Evolutionary conservation across 257 asterid species (phyloP).

Genomic region (Fraxinus anomala): DNA sequence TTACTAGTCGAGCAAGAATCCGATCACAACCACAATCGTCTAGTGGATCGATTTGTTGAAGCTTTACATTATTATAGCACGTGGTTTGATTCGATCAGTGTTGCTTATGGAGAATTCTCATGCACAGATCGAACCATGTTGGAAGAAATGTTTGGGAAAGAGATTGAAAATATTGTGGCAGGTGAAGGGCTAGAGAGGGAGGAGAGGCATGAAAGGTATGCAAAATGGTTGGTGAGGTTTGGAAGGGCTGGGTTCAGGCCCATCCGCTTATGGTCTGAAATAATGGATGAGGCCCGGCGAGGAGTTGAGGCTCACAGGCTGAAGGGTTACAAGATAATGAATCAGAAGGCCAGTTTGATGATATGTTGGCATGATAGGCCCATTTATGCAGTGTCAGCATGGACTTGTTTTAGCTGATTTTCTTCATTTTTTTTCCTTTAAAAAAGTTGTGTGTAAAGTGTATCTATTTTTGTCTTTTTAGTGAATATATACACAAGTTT

Average conservation of each 20-base stretch:
- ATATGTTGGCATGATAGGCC: conserved; percentile 71
- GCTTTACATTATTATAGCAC: conserved; percentile 60
- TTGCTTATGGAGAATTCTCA: conserved; percentile 32
- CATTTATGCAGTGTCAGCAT: conserved; percentile 57
- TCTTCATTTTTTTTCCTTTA: too few relatives aligned
- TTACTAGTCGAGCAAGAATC: conserved; percentile 59
- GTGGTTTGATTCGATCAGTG: conserved; percentile 41
- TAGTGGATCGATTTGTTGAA: conserved; percentile 49
- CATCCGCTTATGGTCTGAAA: conserved; percentile 46
- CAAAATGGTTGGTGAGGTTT: conserved; percentile 45
- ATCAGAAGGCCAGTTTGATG: conserved; percentile 46
- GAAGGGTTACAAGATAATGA: conserved; percentile 35
- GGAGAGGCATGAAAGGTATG: conserved; percentile 56
- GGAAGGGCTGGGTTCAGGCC: conserved; percentile 45
- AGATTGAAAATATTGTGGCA: conserved; percentile 58
- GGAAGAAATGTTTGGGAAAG: conserved; percentile 56
- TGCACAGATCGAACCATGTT: conserved; percentile 36
- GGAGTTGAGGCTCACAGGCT: conserved; percentile 35
- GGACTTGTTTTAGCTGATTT: conserved; percentile 30
- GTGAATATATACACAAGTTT: too few relatives aligned
- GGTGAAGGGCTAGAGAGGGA: conserved; percentile 54
- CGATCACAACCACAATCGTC: conserved; percentile 40
- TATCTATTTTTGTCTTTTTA: too few relatives aligned
- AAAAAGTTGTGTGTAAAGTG: too few relatives aligned
- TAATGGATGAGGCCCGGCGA: conserved; percentile 48